Evolutionary conservation across 1,284 basidiomycete species (phyloP).

Genomic region (Papiliotrema laurentii): DNA sequence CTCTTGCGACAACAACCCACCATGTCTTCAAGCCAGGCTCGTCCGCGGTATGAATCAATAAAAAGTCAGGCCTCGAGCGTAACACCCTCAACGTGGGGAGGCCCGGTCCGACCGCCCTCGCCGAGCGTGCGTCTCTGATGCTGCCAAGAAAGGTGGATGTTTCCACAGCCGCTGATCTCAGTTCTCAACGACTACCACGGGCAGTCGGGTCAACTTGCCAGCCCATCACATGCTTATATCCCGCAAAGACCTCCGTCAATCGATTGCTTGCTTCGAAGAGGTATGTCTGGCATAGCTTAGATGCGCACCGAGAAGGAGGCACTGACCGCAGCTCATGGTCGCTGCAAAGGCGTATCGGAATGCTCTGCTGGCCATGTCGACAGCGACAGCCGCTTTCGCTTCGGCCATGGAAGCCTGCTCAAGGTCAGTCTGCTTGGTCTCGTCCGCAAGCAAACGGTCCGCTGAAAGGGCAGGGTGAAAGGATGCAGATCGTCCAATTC

Average conservation of each 20-base stretch:
- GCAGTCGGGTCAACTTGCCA: conserved; percentile 40
- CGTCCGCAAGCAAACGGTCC: background rate
- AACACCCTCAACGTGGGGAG: conserved; percentile 21
- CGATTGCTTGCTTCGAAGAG: conserved; percentile 46
- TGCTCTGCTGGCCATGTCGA: conserved; percentile 75
- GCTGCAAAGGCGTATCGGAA: conserved; percentile 77
- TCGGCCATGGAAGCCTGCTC: conserved; percentile 79
- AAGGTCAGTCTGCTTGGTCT: conserved; percentile 53
- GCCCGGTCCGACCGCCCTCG: conserved; percentile 20
- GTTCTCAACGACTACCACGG: conserved; percentile 47
- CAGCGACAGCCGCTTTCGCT: conserved; percentile 79
- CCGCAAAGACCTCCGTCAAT: conserved; percentile 43
- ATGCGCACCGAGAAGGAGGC: conserved; percentile 2
- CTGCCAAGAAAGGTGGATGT: background rate
- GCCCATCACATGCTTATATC: conserved; percentile 42
- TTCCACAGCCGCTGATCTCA: conserved; percentile 11
- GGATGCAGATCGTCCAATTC: conserved; percentile 41
- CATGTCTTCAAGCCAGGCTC: background rate
- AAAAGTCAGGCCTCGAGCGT: conserved; percentile 19
- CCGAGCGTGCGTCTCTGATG: conserved; percentile 26
- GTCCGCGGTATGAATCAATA: conserved; percentile 28
- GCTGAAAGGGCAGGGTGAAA: conserved; percentile 35
- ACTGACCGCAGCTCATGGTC: conserved; percentile 59
- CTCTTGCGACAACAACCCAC: background rate
- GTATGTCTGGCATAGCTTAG: conserved; percentile 11